Conservation (phyloP, 2,329 filamentous ascomycete genomes). For the Aspergillaceae sp. region DNA sequence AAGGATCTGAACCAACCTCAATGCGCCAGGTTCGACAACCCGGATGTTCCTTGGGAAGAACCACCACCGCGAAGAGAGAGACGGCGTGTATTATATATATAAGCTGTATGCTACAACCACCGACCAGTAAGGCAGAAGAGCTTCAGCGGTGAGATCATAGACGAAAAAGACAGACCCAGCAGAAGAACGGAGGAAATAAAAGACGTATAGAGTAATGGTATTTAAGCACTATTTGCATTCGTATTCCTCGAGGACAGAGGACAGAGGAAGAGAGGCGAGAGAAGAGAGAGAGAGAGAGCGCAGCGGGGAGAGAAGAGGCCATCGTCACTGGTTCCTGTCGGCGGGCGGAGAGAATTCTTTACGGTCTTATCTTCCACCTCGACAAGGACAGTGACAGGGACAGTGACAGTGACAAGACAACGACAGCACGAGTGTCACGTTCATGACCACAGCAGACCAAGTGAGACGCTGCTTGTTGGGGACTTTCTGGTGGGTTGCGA, state of each 20-base stretch:
- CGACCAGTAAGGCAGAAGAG: background rate
- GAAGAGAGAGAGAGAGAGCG: background rate
- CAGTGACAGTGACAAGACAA: background rate
- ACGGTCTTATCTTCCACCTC: background rate
- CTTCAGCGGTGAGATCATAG: background rate
- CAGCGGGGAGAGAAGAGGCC: background rate
- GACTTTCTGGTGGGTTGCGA: too few species aligned
- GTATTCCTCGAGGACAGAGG: too few species aligned
- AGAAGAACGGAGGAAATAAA: background rate
- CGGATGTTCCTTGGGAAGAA: constrained; percentile 13
- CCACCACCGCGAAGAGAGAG: background rate
- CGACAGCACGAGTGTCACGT: too few species aligned
- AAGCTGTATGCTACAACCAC: background rate
- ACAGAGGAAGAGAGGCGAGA: background rate
- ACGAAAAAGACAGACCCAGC: background rate
- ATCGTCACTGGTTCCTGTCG: background rate
- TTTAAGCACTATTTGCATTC: too few species aligned
- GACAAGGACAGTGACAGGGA: background rate
- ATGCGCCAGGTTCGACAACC: constrained; percentile 31
- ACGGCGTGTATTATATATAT: too few species aligned
- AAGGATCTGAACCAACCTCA: constrained; percentile 24
- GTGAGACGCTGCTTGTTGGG: too few species aligned
- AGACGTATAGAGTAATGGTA: too few species aligned
- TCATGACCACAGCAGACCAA: too few species aligned
- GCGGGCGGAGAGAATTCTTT: background rate